phyloP scores from a whole-genome alignment of 139 green algal genomes.

The Limnomonas spitsbergensis region DNA sequence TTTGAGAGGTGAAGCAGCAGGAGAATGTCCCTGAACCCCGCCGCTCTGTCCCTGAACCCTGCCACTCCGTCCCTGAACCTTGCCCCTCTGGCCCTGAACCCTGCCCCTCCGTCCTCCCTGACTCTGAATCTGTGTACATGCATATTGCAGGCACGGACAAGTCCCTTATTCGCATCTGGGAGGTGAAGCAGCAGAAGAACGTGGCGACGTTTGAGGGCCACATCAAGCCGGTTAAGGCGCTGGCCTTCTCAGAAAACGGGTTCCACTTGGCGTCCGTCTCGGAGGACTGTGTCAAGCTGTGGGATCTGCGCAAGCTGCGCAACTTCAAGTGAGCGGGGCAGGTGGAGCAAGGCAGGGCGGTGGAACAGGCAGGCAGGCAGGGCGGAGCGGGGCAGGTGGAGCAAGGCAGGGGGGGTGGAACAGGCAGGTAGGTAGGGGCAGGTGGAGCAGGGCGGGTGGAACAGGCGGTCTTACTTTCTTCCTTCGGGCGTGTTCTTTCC shows the following conservation, averaged over 20 bases:
- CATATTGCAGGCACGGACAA: constrained; percentile 57
- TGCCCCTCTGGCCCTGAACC: no score
- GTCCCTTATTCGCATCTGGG: constrained; percentile 78
- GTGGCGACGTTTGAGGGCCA: constrained; percentile 80
- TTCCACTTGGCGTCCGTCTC: constrained; percentile 84
- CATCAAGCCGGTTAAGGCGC: constrained; percentile 45
- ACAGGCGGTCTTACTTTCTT: no score
- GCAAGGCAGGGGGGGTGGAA: constrained; percentile 1
- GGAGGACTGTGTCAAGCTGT: constrained; percentile 87
- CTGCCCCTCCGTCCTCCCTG: neutral
- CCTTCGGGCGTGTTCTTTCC: no score
- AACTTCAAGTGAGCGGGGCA: constrained; percentile 63
- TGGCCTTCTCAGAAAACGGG: constrained; percentile 91
- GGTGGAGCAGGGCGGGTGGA: no score
- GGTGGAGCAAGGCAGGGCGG: neutral
- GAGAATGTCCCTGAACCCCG: no score
- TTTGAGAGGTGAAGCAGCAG: constrained; percentile 87
- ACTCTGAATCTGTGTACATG: no score
- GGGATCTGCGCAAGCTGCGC: constrained; percentile 95
- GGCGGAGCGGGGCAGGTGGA: neutral
- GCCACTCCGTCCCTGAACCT: no score
- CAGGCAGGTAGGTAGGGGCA: neutral
- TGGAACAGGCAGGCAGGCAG: neutral
- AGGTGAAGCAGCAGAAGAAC: constrained; percentile 78
- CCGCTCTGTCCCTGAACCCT: no score